Evolutionary conservation across 345 rosid species (phyloP).

Genomic region (Eucalyptus decipiens): DNA sequence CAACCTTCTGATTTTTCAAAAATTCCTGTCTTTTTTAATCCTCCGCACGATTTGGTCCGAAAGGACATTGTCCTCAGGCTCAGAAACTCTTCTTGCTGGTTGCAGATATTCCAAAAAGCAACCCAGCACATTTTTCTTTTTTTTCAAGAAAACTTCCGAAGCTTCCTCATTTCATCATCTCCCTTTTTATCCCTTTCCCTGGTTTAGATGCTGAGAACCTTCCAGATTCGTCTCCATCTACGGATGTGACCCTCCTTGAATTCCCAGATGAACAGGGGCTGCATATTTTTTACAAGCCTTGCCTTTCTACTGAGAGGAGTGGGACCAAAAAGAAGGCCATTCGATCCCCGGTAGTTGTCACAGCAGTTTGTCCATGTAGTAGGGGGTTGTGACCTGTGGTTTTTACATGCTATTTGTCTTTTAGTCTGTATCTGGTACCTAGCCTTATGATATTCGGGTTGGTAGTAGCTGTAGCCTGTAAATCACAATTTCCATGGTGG

Average conservation of each 20-base stretch:
- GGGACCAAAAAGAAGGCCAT: not conserved
- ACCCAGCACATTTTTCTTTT: not conserved
- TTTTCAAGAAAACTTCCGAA: not conserved
- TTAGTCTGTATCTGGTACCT: not conserved
- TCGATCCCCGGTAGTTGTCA: not conserved
- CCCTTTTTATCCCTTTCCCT: not conserved
- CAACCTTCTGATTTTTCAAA: not conserved
- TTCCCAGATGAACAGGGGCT: conserved; percentile 8
- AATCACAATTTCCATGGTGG: not conserved
- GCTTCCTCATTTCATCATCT: not conserved
- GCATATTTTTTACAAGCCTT: conserved; percentile 21
- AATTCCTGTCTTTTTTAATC: not conserved
- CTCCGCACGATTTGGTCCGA: not conserved
- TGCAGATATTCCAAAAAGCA: not conserved
- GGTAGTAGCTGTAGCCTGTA: not conserved
- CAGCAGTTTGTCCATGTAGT: not conserved
- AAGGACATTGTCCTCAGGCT: not conserved
- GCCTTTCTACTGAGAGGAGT: conserved; percentile 5
- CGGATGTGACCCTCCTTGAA: not conserved
- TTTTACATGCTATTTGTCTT: not conserved
- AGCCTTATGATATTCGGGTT: not conserved
- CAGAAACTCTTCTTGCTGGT: not conserved
- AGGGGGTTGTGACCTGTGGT: not conserved
- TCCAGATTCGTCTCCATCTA: not conserved
- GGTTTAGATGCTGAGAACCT: not conserved